Conservation (phyloP, 371 early-diverging fungal genomes). For the Blakeslea trispora region DNA sequence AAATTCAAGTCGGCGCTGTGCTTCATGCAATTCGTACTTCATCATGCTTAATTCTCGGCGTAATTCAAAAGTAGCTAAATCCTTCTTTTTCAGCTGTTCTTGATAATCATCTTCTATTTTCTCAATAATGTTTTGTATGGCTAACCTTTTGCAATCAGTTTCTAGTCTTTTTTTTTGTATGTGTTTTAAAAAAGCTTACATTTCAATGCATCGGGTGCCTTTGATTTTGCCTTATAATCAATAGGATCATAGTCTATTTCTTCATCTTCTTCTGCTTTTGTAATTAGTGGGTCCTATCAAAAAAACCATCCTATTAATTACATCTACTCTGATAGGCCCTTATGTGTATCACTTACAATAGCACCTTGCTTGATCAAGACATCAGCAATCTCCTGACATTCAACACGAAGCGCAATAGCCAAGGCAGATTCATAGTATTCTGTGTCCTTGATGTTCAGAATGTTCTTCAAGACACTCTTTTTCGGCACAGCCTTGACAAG, state of each 20-base stretch:
- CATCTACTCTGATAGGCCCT: background rate
- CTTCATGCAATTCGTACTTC: slow-evolving; percentile 48
- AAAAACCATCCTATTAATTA: too few relatives aligned
- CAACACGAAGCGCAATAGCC: slow-evolving; percentile 80
- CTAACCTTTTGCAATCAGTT: slow-evolving; percentile 23
- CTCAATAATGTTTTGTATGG: slow-evolving; percentile 59
- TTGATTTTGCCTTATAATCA: slow-evolving; percentile 18
- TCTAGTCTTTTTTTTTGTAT: background rate
- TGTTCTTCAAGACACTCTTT: slow-evolving; percentile 47
- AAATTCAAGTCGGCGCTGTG: slow-evolving; percentile 43
- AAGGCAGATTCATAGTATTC: slow-evolving; percentile 85
- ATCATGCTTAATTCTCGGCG: slow-evolving; percentile 62
- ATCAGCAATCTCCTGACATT: slow-evolving; percentile 65
- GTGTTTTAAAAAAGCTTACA: slow-evolving; percentile 28
- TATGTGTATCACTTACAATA: slow-evolving; percentile 19
- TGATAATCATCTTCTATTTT: slow-evolving; percentile 61
- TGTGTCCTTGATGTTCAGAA: slow-evolving; percentile 75
- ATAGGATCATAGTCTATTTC: slow-evolving; percentile 12
- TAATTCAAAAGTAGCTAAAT: slow-evolving; percentile 56
- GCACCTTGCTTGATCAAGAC: slow-evolving; percentile 84
- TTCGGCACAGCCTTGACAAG: slow-evolving; percentile 47
- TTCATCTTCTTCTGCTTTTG: slow-evolving; percentile 11
- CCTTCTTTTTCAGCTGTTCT: slow-evolving; percentile 55
- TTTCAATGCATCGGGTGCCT: slow-evolving; percentile 41
- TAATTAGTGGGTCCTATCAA: slow-evolving; percentile 20